Evolutionary conservation across 148 eudicot genomes (phyloP), one percentile per base, ranked within the genome.

Genomic region (Spergularia marina): DNA sequence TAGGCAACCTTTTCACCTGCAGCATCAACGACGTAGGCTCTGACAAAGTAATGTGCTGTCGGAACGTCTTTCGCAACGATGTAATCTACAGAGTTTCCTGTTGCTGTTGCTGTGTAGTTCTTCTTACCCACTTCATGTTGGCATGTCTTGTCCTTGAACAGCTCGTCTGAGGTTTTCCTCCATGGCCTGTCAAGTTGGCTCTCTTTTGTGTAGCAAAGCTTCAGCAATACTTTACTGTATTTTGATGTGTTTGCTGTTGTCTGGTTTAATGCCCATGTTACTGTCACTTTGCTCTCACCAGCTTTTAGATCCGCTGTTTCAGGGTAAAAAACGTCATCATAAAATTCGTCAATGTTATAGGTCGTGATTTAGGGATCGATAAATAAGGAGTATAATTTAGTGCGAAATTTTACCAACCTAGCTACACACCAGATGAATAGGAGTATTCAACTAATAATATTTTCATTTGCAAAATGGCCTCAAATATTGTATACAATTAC

Each of bases 101-200:
- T 65, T 14, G 85, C 5, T 5, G 17, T 75, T 14, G 86, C 5
- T 5, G 17, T 75, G 75, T 81, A 93, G 0, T 81, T 80, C 39
- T 70, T 79, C 0, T 83, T 12, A 7, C 80, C 77, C 6, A 91
- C 68, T 9, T 49, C 55, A 72, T 82, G 82, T 69, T 86, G 93
- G 80, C 98, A 94, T 14, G 95, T 88, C 76, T 89, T 94, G 83
- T 94, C 98, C 63, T 85, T 94, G 44, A 53, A 58, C 14, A 94
- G 53, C 54, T 85, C 54, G 51, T 85, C 85, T 0, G 23, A 79
- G 0, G 87, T 86, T 60, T 83, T 91, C 77, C 98, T 79, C 98
- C 97, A 94, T 16, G 82, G 89, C 7, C 98, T 72, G 77, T 94
- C 95, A 17, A 59, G 36, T 82, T 94, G 98, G 86, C 95, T 90